Base-by-base conservation (phyloP, 345 rosid genomes). In the Citrus australasica region DNA sequence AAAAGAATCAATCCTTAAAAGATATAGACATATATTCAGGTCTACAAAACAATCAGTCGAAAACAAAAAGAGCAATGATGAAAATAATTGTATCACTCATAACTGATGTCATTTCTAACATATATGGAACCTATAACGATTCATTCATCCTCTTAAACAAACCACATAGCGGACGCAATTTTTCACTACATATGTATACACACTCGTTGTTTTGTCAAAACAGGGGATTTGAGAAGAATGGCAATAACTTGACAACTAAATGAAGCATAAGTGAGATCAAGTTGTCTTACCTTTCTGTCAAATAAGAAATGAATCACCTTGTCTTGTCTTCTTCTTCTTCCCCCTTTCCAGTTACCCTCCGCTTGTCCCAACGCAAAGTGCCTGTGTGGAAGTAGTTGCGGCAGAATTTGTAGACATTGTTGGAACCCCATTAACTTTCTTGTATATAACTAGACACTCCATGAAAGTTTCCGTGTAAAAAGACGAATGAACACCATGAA, bases 371-470 rank as follows among this genome's bases (percentile, higher is more conserved):
- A 40, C 9, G 6, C 32, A 6, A 42, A 37, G 51, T 67, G 17
- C 59, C 35, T 1, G 2, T 6, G 28, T 0, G 1, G 22, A 14
- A 46, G 59, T 6, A 7, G 59, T 22, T 42, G 73, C 37, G 28
- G 25, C 3, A 2, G 35, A 13, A 6, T 38, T 32, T 32, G 11
- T 69, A 25, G 73, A 25, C 59, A 25, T 37, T 48, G 14, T 9
- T 2, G 28, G 10, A 53, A 30, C 40, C 2, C 62, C 40, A 1
- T 69, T 27, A 1, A 24, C 56, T 32, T 40, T 38, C 14, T 71
- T 46, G 17, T 76, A 63, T 72, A 84, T 73, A 33, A 65, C 69
- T 33, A 84, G 82, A 65, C 81, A 75, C 38, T 86, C 89, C 64
- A 67, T 4, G 73, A 80, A 69, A 32, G 72, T 14, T 16, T 73